Conservation (phyloP, 768 basidiomycete species). For the Phallus indusiatus region DNA sequence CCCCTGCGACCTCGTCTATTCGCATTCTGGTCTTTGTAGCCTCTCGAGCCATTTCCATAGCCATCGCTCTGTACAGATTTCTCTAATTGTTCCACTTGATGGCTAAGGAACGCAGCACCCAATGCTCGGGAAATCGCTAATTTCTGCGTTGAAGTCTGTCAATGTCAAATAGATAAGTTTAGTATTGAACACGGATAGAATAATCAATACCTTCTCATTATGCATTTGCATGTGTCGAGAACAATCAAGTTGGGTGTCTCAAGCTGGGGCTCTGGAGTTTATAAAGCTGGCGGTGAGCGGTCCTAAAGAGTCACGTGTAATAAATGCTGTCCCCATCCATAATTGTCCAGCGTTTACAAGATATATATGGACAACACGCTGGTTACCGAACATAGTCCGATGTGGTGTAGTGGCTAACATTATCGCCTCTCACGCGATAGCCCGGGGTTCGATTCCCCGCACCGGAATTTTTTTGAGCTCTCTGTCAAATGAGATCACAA, state of each 20-base stretch:
- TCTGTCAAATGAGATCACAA: too few species aligned
- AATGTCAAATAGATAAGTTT: not conserved
- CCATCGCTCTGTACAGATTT: constrained; percentile 39
- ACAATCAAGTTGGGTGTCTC: not conserved
- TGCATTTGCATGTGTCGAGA: not conserved
- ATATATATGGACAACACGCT: not conserved
- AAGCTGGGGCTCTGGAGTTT: not conserved
- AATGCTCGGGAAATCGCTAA: constrained; percentile 80
- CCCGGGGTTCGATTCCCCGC: constrained; percentile 16
- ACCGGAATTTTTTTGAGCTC: constrained; percentile 7
- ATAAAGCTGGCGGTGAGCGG: not conserved
- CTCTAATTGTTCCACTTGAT: constrained; percentile 84
- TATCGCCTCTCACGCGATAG: constrained; percentile 14
- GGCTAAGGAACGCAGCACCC: constrained; percentile 78
- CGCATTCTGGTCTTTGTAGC: constrained; percentile 5
- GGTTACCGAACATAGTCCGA: not conserved
- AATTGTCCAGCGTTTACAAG: not conserved
- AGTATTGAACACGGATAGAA: not conserved
- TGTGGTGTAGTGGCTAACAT: constrained; percentile 15
- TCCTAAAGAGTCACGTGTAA: not conserved
- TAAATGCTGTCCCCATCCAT: not conserved
- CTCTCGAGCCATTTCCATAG: constrained; percentile 1
- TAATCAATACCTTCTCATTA: not conserved
- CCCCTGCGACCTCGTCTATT: constrained; percentile 9
- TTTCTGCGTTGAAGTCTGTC: constrained; percentile 33